Evolutionary conservation across 441 rosid genomes (phyloP), one percentile per base, ranked within the genome.

Genomic region (Capsella rubella): DNA sequence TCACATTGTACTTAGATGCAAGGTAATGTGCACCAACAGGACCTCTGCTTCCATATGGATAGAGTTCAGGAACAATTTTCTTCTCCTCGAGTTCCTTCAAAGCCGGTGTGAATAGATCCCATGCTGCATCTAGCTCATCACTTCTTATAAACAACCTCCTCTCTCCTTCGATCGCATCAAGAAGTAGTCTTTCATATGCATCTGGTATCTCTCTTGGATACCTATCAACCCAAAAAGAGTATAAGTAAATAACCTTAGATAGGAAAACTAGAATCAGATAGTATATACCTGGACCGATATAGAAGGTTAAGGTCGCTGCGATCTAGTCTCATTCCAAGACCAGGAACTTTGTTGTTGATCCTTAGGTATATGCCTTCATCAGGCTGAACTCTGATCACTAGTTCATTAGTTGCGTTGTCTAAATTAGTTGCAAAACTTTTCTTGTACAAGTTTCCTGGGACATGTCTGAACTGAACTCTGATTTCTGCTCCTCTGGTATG

Each of bases 291-390:
- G 67, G 97, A 70, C 53, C 81, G 81, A 71, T 81, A 94, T 5
- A 94, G 90, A 73, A 94, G 75, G 82, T 92, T 92, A 54, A 95
- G 96, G 75, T 95, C 88, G 13, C 90, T 92, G 67, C 90, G 92
- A 56, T 92, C 97, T 14, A 95, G 73, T 88, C 97, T 86, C 99
- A 95, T 95, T 63, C 92, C 94, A 47, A 90, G 90, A 65, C 99
- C 98, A 14, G 99, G 99, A 69, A 92, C 92, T 79, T 95, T 95
- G 83, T 90, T 92, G 81, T 92, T 92, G 82, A 95, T 87, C 88
- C 86, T 95, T 67, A 95, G 75, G 83, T 92, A 90, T 72, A 95
- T 90, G 50, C 96, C 97, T 84, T 95, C 99, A 78, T 92, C 95
- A 65, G 98, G 99, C 76, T 92, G 99, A 63, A 92, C 95, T 18